These are phyloP conservation scores for Solanum rostratum DNA, from an alignment of 257 asterid genomes.

Conservation along the genomic window DNA sequence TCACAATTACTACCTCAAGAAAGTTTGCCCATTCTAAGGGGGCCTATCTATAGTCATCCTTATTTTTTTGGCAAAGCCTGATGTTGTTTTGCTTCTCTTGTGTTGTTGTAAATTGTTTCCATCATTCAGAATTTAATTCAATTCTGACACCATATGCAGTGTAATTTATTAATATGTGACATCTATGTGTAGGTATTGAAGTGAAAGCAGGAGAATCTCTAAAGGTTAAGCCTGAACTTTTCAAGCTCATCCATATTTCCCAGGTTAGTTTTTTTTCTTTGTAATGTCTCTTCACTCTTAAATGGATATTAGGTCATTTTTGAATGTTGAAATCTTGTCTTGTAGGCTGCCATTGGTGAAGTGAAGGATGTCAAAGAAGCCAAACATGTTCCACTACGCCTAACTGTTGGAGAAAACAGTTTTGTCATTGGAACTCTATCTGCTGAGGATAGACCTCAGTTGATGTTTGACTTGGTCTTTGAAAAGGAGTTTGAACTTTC, in stretches of 20 bases:
- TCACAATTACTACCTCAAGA: too few species aligned
- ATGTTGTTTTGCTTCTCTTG: too few species aligned
- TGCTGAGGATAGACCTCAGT: conserved; percentile 35
- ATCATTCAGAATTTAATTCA: too few species aligned
- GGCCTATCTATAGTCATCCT: too few species aligned
- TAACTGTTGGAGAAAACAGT: conserved; percentile 24
- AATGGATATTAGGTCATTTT: background rate
- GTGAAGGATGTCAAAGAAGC: conserved; percentile 35
- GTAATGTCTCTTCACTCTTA: background rate
- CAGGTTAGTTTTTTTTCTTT: conserved; percentile 31
- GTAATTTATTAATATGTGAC: background rate
- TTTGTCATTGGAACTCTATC: conserved; percentile 50
- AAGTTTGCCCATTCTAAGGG: too few species aligned
- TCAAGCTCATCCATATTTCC: conserved; percentile 48
- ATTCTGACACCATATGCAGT: too few species aligned
- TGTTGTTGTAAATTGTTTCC: too few species aligned
- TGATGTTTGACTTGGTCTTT: conserved; percentile 52
- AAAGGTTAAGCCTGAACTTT: conserved; percentile 28
- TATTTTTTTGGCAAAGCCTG: too few species aligned
- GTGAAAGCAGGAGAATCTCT: conserved; percentile 46
- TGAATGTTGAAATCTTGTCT: background rate
- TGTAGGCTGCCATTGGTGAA: conserved; percentile 64
- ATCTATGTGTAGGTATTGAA: conserved; percentile 42
- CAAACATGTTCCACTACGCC: conserved; percentile 27
- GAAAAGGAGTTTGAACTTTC: conserved; percentile 71